Evolutionary conservation across 306 rosid genomes (phyloP).

Genomic region (Sechiopsis laciniata): DNA sequence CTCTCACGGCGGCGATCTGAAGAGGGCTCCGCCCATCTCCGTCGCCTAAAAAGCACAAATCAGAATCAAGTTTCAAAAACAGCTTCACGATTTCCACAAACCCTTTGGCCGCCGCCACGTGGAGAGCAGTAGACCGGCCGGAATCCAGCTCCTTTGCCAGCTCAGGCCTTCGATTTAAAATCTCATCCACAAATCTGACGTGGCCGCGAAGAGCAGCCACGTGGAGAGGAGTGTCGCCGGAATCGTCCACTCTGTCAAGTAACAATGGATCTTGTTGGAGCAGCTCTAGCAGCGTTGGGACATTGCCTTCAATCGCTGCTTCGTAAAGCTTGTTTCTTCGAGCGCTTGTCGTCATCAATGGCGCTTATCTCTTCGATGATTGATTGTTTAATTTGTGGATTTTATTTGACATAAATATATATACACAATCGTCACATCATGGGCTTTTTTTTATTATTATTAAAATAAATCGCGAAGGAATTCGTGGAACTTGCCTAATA

Average conservation of each 20-base stretch:
- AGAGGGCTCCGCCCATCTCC: constrained; percentile 29
- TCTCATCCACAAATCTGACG: constrained; percentile 18
- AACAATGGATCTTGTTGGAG: constrained; percentile 28
- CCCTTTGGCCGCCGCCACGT: constrained; percentile 28
- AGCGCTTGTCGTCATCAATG: neutral
- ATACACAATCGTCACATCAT: too few species aligned
- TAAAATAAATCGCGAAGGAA: too few species aligned
- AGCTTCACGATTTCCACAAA: constrained; percentile 18
- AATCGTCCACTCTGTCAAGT: constrained; percentile 13
- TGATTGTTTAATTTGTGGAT: neutral
- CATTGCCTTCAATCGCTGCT: constrained; percentile 17
- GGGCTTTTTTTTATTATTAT: too few species aligned
- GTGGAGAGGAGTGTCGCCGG: constrained; percentile 32
- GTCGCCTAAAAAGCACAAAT: constrained; percentile 15
- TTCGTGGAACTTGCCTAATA: too few species aligned
- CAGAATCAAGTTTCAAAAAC: constrained; percentile 12
- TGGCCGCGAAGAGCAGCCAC: constrained; percentile 31
- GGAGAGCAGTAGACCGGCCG: constrained; percentile 26
- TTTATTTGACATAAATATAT: too few species aligned
- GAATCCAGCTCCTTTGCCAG: constrained; percentile 30
- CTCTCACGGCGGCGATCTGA: constrained; percentile 30
- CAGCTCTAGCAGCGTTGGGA: constrained; percentile 19
- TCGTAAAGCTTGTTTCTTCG: neutral
- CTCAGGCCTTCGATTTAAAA: constrained; percentile 28
- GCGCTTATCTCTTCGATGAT: neutral